Evolutionary conservation across 371 early-diverging fungal species (phyloP).

Genomic region (Amoeboaphelidium protococcarum): DNA sequence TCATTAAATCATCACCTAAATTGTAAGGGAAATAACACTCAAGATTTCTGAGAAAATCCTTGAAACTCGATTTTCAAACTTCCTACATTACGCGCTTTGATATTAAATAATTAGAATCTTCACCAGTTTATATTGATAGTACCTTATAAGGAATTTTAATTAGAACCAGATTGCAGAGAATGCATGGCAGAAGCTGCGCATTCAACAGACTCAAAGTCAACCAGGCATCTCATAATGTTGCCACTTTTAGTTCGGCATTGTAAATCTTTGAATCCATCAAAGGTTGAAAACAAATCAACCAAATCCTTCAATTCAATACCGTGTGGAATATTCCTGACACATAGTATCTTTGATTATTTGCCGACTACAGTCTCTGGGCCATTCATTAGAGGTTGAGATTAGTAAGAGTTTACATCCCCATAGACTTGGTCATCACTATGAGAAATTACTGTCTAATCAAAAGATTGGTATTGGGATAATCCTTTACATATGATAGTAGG

Average conservation of each 20-base stretch:
- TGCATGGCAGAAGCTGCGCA: constrained; percentile 59
- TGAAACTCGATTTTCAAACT: no score
- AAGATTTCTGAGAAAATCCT: no score
- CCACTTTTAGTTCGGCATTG: constrained; percentile 44
- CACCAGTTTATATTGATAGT: no score
- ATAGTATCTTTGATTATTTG: constrained; percentile 89
- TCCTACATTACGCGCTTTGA: no score
- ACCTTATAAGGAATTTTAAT: no score
- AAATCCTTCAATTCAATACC: constrained; percentile 59
- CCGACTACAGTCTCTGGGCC: constrained; percentile 80
- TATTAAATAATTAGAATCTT: no score
- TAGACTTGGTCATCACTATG: neutral
- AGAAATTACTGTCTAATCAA: neutral
- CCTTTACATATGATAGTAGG: neutral
- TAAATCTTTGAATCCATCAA: constrained; percentile 55
- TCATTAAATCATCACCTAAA: no score
- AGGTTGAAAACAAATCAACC: constrained; percentile 32
- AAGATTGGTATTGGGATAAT: neutral
- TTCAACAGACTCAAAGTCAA: constrained; percentile 58
- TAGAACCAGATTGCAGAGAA: no score
- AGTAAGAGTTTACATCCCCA: no score
- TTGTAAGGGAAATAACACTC: no score
- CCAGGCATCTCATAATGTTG: constrained; percentile 63
- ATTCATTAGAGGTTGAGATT: neutral
- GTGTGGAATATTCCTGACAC: constrained; percentile 45